A percentile compares a stretch with the other conserved stretches of the same genome.
phyloP scores from a whole-genome alignment of 352 stramenopile genomes.

The Pythium rishiriense region DNA sequence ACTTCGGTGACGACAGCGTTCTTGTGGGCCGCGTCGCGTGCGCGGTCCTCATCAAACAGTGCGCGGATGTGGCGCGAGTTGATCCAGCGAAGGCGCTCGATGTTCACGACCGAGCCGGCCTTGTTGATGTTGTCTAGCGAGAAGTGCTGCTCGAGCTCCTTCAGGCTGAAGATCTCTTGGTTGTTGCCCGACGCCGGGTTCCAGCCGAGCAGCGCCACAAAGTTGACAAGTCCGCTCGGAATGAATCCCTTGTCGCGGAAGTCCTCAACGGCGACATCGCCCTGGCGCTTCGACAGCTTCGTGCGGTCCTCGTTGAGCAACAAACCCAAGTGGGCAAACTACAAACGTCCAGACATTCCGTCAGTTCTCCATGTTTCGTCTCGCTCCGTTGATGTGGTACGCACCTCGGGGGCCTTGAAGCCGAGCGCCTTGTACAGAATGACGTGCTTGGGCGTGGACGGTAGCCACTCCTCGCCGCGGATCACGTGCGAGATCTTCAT shows the following conservation, averaged over 20 bases:
- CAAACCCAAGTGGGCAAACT: constrained; percentile 91
- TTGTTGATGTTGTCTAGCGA: constrained; percentile 89
- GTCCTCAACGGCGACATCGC: constrained; percentile 96
- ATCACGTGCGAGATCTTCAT: constrained; percentile 99
- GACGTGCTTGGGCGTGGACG: constrained; percentile 90
- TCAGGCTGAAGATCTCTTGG: constrained; percentile 95
- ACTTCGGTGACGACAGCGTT: constrained; percentile 55
- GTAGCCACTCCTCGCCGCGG: constrained; percentile 94
- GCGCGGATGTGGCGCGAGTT: constrained; percentile 86
- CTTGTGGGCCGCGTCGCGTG: constrained; percentile 40
- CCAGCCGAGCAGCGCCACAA: constrained; percentile 97
- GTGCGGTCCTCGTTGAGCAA: constrained; percentile 97
- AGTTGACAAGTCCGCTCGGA: constrained; percentile 97
- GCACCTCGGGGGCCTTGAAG: constrained; percentile 63
- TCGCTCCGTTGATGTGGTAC: not conserved
- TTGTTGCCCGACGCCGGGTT: constrained; percentile 94
- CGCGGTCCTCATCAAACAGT: constrained; percentile 59
- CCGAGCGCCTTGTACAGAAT: constrained; percentile 90
- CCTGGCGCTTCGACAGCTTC: constrained; percentile 98
- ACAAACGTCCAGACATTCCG: not conserved
- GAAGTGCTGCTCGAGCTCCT: constrained; percentile 89
- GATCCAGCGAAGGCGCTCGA: constrained; percentile 87
- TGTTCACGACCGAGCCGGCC: constrained; percentile 85
- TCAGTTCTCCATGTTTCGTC: not conserved
- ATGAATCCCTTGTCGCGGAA: constrained; percentile 97